Conservation (phyloP, 1,284 basidiomycete species). For the Trametes hirsuta region DNA sequence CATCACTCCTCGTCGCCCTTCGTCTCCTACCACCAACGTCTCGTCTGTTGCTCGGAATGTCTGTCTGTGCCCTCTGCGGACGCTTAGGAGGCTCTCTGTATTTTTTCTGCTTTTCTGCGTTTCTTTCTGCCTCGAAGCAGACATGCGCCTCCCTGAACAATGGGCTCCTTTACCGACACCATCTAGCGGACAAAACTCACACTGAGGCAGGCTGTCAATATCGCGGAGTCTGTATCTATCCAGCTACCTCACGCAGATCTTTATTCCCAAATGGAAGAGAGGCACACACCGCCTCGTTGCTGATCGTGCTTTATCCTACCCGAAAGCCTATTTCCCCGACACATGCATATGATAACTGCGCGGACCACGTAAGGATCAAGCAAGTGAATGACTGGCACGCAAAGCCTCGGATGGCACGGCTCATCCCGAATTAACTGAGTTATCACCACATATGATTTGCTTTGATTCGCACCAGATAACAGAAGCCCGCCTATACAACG, state of each 20-base stretch:
- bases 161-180: neutral
- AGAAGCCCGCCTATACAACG: too few relatives aligned
- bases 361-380: too few relatives aligned
- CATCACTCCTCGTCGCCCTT: neutral
- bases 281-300: neutral
- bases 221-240: slow-evolving; percentile 11
- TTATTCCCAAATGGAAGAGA: neutral
- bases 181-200: slow-evolving; percentile 8
- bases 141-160: neutral
- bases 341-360: too few relatives aligned
- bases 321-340: neutral
- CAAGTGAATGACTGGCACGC: too few relatives aligned
- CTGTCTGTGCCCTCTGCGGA: neutral
- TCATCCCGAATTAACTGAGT: too few relatives aligned
- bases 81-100: neutral
- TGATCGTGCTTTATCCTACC: neutral
- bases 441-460: too few relatives aligned
- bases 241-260: neutral
- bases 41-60: neutral
- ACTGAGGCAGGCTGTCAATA: neutral
- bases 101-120: neutral
- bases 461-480: too few relatives aligned
- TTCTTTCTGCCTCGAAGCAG: too few relatives aligned
- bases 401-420: too few relatives aligned
- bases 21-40: neutral